Evolutionary conservation across 257 asterid species (phyloP).

Genomic region (Lantana camara): DNA sequence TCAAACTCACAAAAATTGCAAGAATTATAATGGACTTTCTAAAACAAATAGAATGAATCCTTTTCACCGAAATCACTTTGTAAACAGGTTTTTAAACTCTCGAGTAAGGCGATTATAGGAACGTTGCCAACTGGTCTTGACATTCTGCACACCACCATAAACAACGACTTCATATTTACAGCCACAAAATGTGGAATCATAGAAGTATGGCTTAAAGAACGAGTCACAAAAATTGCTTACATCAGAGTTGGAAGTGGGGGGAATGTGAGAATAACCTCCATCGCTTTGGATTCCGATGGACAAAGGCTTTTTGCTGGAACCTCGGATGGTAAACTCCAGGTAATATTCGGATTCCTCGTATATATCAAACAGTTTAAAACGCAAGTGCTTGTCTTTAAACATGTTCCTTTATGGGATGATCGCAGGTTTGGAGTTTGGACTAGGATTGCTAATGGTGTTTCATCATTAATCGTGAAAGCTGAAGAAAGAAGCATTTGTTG

Average conservation of each 20-base stretch:
- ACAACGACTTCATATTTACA: slow-evolving; percentile 62
- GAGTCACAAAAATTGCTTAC: slow-evolving; percentile 51
- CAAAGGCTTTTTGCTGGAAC: slow-evolving; percentile 76
- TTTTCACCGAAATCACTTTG: background rate
- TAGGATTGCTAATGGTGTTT: slow-evolving; percentile 1
- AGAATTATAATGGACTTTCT: background rate
- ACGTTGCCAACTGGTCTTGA: slow-evolving; percentile 52
- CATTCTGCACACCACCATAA: slow-evolving; percentile 49
- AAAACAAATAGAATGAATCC: background rate
- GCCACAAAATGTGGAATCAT: slow-evolving; percentile 67
- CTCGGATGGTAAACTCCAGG: slow-evolving; percentile 77
- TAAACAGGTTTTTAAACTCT: slow-evolving; percentile 67
- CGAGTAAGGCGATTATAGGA: slow-evolving; percentile 69
- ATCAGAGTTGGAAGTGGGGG: slow-evolving; percentile 50
- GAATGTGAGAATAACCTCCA: slow-evolving; percentile 41
- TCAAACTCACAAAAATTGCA: background rate
- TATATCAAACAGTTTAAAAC: too few species aligned
- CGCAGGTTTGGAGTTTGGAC: slow-evolving; percentile 49
- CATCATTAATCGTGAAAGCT: too few species aligned
- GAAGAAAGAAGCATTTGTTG: too few species aligned
- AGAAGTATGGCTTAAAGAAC: slow-evolving; percentile 73
- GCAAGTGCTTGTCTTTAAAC: too few species aligned
- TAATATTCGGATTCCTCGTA: too few species aligned
- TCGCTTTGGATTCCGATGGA: slow-evolving; percentile 57
- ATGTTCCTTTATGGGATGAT: background rate